phyloP scores from a whole-genome alignment of 805 yeast species.

The Blastobotrys robertii region DNA sequence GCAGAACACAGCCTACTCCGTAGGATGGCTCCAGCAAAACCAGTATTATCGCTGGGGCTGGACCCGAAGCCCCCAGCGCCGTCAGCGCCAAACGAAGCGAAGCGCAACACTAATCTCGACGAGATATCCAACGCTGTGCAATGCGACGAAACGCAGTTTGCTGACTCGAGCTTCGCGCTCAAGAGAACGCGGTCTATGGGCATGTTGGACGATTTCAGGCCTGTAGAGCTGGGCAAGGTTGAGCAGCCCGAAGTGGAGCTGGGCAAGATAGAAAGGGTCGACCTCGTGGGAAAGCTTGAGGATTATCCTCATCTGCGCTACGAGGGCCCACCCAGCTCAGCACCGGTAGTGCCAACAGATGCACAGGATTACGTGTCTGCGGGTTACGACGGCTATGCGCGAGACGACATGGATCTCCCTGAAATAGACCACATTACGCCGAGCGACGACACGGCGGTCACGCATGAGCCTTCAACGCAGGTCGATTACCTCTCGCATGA shows the following conservation, averaged over 20 bases:
- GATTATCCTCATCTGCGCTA: constrained; percentile 19
- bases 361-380: not conserved
- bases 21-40: not conserved
- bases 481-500: constrained; percentile 93
- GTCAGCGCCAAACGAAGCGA: not conserved
- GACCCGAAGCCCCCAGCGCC: too few species aligned
- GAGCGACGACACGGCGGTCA: constrained; percentile 67
- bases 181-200: constrained; percentile 82
- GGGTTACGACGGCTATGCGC: not conserved
- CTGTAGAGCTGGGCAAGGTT: constrained; percentile 2
- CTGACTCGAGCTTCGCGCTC: constrained; percentile 58
- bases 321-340: not conserved
- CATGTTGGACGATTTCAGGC: constrained; percentile 50
- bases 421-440: constrained; percentile 5
- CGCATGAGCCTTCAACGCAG: constrained; percentile 74
- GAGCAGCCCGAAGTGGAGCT: too few species aligned
- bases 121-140: constrained; percentile 45
- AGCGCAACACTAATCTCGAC: constrained; percentile 13
- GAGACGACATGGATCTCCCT: not conserved
- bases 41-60: not conserved
- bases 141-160: constrained; percentile 60
- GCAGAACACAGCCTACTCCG: not conserved
- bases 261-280: constrained; percentile 14
- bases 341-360: not conserved
- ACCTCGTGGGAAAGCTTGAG: constrained; percentile 21